These are phyloP conservation scores for Grammothele lineata DNA, from an alignment of 768 basidiomycete species.

Conservation along the genomic window DNA sequence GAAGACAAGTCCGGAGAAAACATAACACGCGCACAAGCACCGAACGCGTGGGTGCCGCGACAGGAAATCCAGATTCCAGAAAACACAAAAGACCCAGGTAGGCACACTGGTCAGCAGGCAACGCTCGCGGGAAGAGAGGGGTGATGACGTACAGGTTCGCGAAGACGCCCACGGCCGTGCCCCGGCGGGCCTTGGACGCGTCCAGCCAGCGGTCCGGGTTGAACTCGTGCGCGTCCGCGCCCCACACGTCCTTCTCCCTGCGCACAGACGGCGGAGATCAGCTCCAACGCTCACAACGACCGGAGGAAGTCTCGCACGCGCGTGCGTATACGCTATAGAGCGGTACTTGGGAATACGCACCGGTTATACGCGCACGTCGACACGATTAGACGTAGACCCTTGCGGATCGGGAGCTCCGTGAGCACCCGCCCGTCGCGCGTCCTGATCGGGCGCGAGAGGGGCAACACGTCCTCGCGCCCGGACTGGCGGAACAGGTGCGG, in stretches of 20 bases:
- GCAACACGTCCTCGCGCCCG: constrained; percentile 50
- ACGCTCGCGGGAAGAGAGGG: not conserved
- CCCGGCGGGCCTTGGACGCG: constrained; percentile 27
- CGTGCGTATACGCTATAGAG: too few species aligned
- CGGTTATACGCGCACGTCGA: constrained; percentile 56
- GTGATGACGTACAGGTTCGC: constrained; percentile 40
- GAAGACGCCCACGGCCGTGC: constrained; percentile 40
- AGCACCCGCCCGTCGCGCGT: constrained; percentile 41
- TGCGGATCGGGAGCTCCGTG: constrained; percentile 42
- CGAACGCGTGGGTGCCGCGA: too few species aligned
- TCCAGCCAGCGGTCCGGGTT: constrained; percentile 28
- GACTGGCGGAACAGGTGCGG: constrained; percentile 52
- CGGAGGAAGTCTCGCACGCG: too few species aligned
- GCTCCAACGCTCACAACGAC: not conserved
- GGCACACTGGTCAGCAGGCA: too few species aligned
- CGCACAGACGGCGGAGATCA: not conserved
- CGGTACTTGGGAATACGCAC: constrained; percentile 29
- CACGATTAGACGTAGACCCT: constrained; percentile 46
- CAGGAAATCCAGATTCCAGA: too few species aligned
- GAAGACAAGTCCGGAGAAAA: too few species aligned
- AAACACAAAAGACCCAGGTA: too few species aligned
- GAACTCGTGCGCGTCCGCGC: constrained; percentile 27
- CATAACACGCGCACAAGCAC: too few species aligned
- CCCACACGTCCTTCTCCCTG: constrained; percentile 28
- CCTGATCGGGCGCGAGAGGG: constrained; percentile 50